A percentile compares a stretch with the other conserved stretches of the same genome.
Evolutionary conservation across 441 rosid genomes (phyloP).

Genomic region (Arabidopsis hybrid): DNA sequence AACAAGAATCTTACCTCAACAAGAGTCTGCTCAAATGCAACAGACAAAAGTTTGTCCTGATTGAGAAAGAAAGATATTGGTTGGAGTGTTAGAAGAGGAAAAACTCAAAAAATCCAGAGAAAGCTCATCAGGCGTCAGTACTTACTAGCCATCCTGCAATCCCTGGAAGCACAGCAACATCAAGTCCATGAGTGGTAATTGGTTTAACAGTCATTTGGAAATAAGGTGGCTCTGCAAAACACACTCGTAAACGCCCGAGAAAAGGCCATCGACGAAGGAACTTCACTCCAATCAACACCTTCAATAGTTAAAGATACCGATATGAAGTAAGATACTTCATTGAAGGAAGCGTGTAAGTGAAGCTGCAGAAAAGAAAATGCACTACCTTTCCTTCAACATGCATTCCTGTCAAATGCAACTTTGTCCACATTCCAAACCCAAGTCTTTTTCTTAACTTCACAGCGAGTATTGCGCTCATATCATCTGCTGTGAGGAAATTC

Average conservation of each 20-base stretch:
- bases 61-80: constrained; percentile 30
- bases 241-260: constrained; percentile 82
- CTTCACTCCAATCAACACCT: constrained; percentile 94
- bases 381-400: constrained; percentile 97
- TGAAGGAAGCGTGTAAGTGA: background rate
- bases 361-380: background rate
- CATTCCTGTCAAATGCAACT: constrained; percentile 93
- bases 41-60: constrained; percentile 84
- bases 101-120: constrained; percentile 3
- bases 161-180: constrained; percentile 92
- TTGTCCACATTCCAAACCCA: constrained; percentile 94
- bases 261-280: constrained; percentile 90
- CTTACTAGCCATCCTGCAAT: constrained; percentile 99
- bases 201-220: constrained; percentile 94
- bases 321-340: constrained; percentile 12
- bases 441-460: constrained; percentile 81
- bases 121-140: constrained; percentile 28
- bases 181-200: constrained; percentile 72
- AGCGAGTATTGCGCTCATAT: constrained; percentile 91
- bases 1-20: constrained; percentile 67
- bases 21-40: constrained; percentile 94
- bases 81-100: constrained; percentile 31
- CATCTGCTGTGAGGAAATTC: constrained; percentile 93
- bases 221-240: constrained; percentile 99
- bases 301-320: constrained; percentile 29